Base-by-base conservation (phyloP, 78 protist species). In the Isochrysis galbana region DNA sequence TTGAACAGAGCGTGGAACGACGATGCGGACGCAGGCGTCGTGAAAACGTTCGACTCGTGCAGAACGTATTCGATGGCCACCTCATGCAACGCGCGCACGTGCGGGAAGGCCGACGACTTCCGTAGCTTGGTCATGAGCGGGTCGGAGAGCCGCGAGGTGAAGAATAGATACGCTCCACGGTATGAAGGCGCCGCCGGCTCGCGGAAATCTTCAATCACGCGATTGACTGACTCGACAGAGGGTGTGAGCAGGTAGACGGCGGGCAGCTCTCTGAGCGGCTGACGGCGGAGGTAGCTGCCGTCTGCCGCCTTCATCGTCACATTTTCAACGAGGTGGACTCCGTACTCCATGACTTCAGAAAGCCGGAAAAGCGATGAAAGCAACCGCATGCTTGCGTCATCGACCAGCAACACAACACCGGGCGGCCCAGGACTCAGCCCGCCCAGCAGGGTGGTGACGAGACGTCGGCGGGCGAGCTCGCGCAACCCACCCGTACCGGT, bases 181-280 rank as follows among this genome's bases (percentile, higher is more conserved):
- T 95, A 95, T 74, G 70, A 47, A 36, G 95, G 96, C 0, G 42
- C 17, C 70, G n/a, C 41, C 47, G 80, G 90, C 93, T 93, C 48
- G 82, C 82, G 78, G 46, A 95, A 96, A 48, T 96, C 98, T 32
- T 87, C 67, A n/a, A 90, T 34, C 17, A 96, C 45, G 72, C 41
- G 44, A 80, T 93, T 94, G 38, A 96, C 78, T 10, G 95, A 90
- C 36, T 72, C 92, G 38, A 74, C 78, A 5, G 96, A 87, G 36
- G 98, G 98, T 26, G 93, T 55, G 34, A 96, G 26, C 41, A 96
- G 90, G 90, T 96, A 96, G 44, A 94, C 47, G 1, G 98, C 97
- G 72, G 94, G 94, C 19, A 95, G 39, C 36, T 14, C 26, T 47
- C 92, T 91, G 61, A 95, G 47, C 22, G 94, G 96, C 89, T 95